Conservation (phyloP, 129 eudicot genomes). For the Scalesia atractyloides region DNA sequence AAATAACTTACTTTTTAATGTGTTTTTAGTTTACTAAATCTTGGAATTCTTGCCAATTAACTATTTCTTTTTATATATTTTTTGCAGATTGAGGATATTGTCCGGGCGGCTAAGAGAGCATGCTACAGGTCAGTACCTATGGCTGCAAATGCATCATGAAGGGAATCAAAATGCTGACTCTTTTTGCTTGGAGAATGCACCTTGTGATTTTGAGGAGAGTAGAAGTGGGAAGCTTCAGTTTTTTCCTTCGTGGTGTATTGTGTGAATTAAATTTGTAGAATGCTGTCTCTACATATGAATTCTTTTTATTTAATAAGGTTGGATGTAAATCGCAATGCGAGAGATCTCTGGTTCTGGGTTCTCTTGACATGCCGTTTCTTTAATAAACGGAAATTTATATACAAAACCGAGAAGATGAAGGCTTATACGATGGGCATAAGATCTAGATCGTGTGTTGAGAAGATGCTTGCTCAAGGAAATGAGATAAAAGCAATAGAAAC, state of each 20-base stretch:
- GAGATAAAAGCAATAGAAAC: too few relatives aligned
- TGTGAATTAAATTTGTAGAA: conserved; percentile 23
- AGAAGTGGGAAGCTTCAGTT: conserved; percentile 15
- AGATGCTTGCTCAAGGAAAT: too few relatives aligned
- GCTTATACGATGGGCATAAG: too few relatives aligned
- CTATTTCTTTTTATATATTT: neutral
- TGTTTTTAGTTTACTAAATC: neutral
- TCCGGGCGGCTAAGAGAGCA: conserved; percentile 72
- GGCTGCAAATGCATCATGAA: conserved; percentile 48
- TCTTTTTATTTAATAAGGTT: conserved; percentile 17
- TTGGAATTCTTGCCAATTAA: neutral
- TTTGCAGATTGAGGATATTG: conserved; percentile 64
- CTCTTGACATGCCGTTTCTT: neutral
- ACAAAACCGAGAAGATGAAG: neutral
- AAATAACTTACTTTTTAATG: neutral
- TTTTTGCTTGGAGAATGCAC: conserved; percentile 28
- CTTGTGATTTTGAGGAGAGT: conserved; percentile 24
- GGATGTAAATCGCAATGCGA: conserved; percentile 5
- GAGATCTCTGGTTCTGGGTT: conserved; percentile 1
- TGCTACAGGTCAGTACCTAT: conserved; percentile 51
- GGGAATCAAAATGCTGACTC: conserved; percentile 4
- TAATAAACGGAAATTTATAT: neutral
- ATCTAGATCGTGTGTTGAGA: too few relatives aligned
- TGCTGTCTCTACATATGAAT: conserved; percentile 10
- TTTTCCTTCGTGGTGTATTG: conserved; percentile 12